Percentiles rank a stretch among this genome's conserved stretches.
These are phyloP conservation scores for Yamadazyma triangularis DNA, from an alignment of 1,139 yeast genomes.

Conservation along the genomic window DNA sequence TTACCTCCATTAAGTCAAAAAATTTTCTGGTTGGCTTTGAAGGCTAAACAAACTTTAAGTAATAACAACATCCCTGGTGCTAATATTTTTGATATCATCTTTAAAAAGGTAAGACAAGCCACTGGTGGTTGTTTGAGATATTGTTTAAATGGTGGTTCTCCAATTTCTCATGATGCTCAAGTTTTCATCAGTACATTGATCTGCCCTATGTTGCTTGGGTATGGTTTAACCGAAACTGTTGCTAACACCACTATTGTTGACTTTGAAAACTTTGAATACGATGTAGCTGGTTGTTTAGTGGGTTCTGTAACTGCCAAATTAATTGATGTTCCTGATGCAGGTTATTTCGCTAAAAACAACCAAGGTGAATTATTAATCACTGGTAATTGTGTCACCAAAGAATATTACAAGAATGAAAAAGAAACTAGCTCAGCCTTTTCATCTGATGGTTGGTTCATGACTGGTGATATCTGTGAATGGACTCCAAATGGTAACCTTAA, in stretches of 20 bases:
- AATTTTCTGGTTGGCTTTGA: conserved; percentile 85
- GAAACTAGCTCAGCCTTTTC: conserved; percentile 79
- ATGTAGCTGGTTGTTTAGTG: conserved; percentile 76
- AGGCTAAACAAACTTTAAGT: conserved; percentile 60
- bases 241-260: conserved; percentile 79
- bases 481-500: conserved; percentile 70
- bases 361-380: conserved; percentile 89
- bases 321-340: conserved; percentile 88
- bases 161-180: conserved; percentile 85
- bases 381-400: conserved; percentile 70
- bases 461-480: conserved; percentile 99
- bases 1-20: conserved; percentile 68
- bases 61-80: conserved; percentile 72
- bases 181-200: conserved; percentile 69
- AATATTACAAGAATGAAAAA: conserved; percentile 77
- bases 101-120: conserved; percentile 87
- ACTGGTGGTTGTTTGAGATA: conserved; percentile 86
- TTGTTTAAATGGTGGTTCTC: conserved; percentile 91
- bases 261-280: conserved; percentile 62
- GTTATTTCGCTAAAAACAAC: conserved; percentile 83
- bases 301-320: conserved; percentile 85
- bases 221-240: conserved; percentile 94
- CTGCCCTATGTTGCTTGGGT: conserved; percentile 90
- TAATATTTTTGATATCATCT: conserved; percentile 57
- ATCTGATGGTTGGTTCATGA: conserved; percentile 88